A percentile compares a stretch with the other conserved stretches of the same genome.
Conservation (phyloP, 2,329 filamentous ascomycete species). For the Falciphora oryzae region DNA sequence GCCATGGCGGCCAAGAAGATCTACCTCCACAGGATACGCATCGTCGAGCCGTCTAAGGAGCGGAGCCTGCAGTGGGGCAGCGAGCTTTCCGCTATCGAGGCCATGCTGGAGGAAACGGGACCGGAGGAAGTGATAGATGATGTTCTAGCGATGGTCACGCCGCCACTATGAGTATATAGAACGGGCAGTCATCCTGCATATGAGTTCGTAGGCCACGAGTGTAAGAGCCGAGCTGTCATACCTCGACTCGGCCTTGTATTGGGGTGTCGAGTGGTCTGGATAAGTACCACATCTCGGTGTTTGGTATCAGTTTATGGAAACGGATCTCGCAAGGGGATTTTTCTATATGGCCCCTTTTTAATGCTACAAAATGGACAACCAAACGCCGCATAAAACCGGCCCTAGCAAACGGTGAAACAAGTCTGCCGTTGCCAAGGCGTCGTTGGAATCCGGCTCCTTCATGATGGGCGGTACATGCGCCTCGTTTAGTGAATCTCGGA, state of each 20-base stretch:
- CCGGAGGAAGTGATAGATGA: constrained; percentile 61
- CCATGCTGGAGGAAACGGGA: constrained; percentile 56
- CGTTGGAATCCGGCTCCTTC: background rate
- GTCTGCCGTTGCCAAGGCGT: background rate
- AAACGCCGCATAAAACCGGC: background rate
- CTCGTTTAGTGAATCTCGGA: constrained; percentile 56
- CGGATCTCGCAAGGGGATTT: background rate
- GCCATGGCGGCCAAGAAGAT: constrained; percentile 78
- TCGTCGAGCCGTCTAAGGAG: constrained; percentile 66
- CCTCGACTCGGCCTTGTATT: background rate
- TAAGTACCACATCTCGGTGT: background rate
- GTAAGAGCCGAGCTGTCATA: background rate
- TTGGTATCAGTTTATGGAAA: background rate
- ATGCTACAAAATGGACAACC: background rate
- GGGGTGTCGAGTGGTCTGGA: background rate
- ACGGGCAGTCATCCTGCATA: background rate
- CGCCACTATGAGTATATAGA: constrained; percentile 35
- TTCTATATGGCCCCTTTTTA: background rate
- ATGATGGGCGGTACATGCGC: background rate
- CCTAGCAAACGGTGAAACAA: background rate
- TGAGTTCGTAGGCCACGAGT: background rate
- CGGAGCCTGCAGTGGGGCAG: constrained; percentile 93
- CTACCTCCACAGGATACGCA: constrained; percentile 75
- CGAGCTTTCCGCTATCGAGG: constrained; percentile 60
- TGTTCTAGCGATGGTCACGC: constrained; percentile 51